A percentile compares a stretch with the other conserved stretches of the same genome.
Conservation (phyloP, 305 asterid genomes). For the Fraxinus baroniana region DNA sequence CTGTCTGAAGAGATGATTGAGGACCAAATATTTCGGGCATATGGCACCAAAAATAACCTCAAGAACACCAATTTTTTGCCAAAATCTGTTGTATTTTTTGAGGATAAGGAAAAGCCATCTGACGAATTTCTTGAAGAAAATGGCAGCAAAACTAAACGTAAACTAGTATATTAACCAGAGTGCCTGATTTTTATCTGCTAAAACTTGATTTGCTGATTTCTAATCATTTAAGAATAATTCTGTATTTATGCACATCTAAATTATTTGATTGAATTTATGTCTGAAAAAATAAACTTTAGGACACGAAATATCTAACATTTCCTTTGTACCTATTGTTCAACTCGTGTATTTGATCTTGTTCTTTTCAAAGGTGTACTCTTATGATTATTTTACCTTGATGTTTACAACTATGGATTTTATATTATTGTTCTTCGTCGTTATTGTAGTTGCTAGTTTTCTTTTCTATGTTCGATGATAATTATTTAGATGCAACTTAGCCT, state of each 20-base stretch:
- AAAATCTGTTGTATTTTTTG: background rate
- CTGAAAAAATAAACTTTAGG: background rate
- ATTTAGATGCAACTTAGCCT: background rate
- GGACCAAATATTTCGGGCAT: conserved; percentile 55
- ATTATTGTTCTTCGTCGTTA: background rate
- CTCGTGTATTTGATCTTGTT: background rate
- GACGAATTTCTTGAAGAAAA: background rate
- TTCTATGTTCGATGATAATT: background rate
- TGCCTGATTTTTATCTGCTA: background rate
- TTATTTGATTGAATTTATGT: background rate
- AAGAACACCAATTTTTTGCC: background rate
- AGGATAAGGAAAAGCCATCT: background rate
- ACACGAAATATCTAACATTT: background rate
- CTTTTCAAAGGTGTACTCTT: background rate
- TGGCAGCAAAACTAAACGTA: background rate
- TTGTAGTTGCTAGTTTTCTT: background rate
- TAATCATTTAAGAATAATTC: background rate
- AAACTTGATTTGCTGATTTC: background rate
- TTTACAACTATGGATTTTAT: background rate
- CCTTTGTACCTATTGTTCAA: background rate
- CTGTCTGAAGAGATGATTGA: conserved; percentile 61
- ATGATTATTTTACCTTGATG: background rate
- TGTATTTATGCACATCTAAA: background rate
- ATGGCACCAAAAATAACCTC: conserved; percentile 18
- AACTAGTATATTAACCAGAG: background rate